Evolutionary conservation across 208 protist species (phyloP).

Genomic region (Acanthamoeba culbertsoni): DNA sequence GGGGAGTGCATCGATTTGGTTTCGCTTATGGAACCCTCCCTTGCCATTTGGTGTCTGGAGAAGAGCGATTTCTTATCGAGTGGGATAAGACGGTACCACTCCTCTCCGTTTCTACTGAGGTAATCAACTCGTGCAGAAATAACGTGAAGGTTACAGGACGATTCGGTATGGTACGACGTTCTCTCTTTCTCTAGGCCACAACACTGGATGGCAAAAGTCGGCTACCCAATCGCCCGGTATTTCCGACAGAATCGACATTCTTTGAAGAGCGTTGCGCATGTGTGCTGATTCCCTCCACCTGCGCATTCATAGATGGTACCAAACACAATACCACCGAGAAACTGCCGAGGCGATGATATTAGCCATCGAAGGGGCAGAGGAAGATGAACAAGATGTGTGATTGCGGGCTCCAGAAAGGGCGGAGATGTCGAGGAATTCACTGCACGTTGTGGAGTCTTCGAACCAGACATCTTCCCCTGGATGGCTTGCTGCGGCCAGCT

Average conservation of each 20-base stretch:
- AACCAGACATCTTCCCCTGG: no score
- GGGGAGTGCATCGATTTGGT: background rate
- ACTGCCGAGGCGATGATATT: background rate
- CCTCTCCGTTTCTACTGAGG: background rate
- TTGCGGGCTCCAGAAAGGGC: no score
- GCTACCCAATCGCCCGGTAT: slow-evolving; percentile 32
- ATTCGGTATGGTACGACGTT: slow-evolving; percentile 30
- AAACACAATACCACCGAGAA: background rate
- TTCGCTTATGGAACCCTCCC: slow-evolving; percentile 44
- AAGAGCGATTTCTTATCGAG: slow-evolving; percentile 34
- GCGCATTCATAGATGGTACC: background rate
- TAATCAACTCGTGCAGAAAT: background rate
- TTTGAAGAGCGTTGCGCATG: background rate
- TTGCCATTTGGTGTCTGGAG: slow-evolving; percentile 5
- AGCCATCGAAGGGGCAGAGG: background rate
- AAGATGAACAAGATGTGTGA: background rate
- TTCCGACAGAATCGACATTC: background rate
- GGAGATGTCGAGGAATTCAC: no score
- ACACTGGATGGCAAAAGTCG: slow-evolving; percentile 47
- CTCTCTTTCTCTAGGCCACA: slow-evolving; percentile 42
- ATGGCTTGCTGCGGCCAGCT: no score
- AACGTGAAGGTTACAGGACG: background rate
- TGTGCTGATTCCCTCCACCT: background rate
- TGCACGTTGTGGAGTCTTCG: no score
- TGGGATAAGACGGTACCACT: background rate